These are phyloP conservation scores for Rhizomucor pusillus DNA, from an alignment of 371 early-diverging fungal species.

Conservation along the genomic window DNA sequence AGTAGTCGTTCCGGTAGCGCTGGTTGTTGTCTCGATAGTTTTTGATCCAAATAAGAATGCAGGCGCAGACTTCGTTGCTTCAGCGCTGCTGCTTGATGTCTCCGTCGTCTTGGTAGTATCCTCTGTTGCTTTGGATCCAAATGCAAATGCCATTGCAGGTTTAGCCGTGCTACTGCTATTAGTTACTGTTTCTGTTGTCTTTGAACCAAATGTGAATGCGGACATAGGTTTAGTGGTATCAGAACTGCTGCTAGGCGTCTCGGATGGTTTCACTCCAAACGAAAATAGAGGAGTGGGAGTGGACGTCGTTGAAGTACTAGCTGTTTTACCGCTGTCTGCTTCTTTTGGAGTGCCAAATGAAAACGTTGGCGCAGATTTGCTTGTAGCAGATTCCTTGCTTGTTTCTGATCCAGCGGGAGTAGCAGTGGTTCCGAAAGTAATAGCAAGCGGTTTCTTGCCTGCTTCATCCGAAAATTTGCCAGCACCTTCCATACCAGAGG, in stretches of 20 bases:
- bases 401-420: slow-evolving; percentile 5
- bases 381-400: slow-evolving; percentile 3
- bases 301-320: slow-evolving; percentile 10
- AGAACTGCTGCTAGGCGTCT: neutral
- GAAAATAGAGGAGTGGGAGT: slow-evolving; percentile 8
- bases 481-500: neutral
- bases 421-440: slow-evolving; percentile 8
- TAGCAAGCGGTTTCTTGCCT: slow-evolving; percentile 3
- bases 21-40: neutral
- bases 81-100: slow-evolving; percentile 1
- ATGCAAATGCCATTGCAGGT: slow-evolving; percentile 3
- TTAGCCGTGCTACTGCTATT: neutral
- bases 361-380: slow-evolving; percentile 9
- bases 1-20: neutral
- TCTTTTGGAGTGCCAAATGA: slow-evolving; percentile 16
- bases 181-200: neutral
- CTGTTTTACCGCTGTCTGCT: slow-evolving; percentile 4
- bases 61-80: neutral
- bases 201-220: slow-evolving; percentile 1
- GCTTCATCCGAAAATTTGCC: neutral
- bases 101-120: neutral
- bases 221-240: neutral
- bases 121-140: neutral
- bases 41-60: slow-evolving; percentile 7
- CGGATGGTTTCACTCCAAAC: neutral